A percentile compares a stretch with the other conserved stretches of the same genome.
phyloP scores from a whole-genome alignment of 257 asterid species.

The Solanum etuberosum region DNA sequence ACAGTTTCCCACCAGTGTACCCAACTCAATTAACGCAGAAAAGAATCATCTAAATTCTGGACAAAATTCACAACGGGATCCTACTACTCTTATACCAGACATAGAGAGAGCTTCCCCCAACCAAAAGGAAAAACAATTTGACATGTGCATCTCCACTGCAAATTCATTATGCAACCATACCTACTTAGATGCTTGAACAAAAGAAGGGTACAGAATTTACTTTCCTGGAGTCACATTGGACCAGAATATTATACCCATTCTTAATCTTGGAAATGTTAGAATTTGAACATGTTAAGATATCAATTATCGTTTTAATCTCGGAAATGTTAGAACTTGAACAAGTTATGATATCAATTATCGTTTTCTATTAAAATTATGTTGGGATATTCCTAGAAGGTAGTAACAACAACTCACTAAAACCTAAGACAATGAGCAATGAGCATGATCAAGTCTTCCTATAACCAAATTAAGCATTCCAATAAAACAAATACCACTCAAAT shows the following conservation, averaged over 20 bases:
- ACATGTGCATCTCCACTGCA: neutral
- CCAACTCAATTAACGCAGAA: neutral
- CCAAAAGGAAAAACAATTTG: neutral
- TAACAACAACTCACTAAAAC: neutral
- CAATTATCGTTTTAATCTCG: neutral
- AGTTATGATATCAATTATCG: neutral
- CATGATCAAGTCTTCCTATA: neutral
- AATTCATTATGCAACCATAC: neutral
- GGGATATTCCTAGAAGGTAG: neutral
- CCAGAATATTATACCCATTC: neutral
- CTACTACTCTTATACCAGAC: neutral
- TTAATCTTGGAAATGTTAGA: neutral
- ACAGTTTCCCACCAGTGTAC: neutral
- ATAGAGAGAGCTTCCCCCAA: neutral
- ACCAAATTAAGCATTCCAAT: neutral
- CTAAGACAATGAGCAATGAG: neutral
- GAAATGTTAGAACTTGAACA: neutral
- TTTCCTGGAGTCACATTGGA: neutral
- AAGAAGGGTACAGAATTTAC: neutral
- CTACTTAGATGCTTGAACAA: neutral
- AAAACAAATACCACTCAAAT: constrained; percentile 9
- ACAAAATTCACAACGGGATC: neutral
- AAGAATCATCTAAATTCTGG: neutral
- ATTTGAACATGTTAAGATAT: neutral
- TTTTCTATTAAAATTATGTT: neutral